A percentile compares a stretch with the other conserved stretches of the same genome.
phyloP scores from a whole-genome alignment of 768 basidiomycete genomes.

The Dacryopinax primogenitus region DNA sequence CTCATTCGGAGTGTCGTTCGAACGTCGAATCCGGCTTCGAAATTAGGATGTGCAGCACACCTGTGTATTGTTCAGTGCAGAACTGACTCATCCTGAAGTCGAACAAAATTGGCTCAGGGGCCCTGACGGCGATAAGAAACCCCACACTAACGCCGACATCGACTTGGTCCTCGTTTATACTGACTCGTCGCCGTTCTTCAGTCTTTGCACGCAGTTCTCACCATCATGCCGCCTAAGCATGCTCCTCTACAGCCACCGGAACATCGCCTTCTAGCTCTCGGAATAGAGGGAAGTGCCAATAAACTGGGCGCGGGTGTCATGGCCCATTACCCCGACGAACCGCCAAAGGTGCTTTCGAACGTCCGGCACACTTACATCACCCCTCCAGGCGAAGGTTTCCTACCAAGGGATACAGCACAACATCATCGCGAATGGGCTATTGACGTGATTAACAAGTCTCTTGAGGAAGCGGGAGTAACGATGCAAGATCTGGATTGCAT shows the following conservation, averaged over 20 bases:
- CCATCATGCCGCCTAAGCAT: too few relatives aligned
- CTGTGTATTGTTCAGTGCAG: too few relatives aligned
- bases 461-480: slow-evolving; percentile 51
- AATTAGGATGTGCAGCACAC: too few relatives aligned
- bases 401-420: slow-evolving; percentile 86
- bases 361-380: slow-evolving; percentile 98
- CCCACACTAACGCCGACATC: too few relatives aligned
- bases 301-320: slow-evolving; percentile 93
- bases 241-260: slow-evolving; percentile 13
- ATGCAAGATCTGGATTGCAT: slow-evolving; percentile 84
- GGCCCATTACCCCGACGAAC: slow-evolving; percentile 61
- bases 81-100: too few relatives aligned
- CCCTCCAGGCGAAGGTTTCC: slow-evolving; percentile 94
- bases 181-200: too few relatives aligned
- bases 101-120: too few relatives aligned
- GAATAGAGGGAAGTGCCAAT: slow-evolving; percentile 95
- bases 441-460: slow-evolving; percentile 63
- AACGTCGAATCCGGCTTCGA: too few relatives aligned
- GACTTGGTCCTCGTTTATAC: too few relatives aligned
- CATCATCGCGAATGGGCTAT: slow-evolving; percentile 92
- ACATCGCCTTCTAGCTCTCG: slow-evolving; percentile 54
- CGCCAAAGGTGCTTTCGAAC: slow-evolving; percentile 72
- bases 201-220: too few relatives aligned
- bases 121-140: too few relatives aligned
- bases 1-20: too few relatives aligned